Evolutionary conservation across 768 basidiomycete genomes (phyloP).

Genomic region (Suillus sp.): DNA sequence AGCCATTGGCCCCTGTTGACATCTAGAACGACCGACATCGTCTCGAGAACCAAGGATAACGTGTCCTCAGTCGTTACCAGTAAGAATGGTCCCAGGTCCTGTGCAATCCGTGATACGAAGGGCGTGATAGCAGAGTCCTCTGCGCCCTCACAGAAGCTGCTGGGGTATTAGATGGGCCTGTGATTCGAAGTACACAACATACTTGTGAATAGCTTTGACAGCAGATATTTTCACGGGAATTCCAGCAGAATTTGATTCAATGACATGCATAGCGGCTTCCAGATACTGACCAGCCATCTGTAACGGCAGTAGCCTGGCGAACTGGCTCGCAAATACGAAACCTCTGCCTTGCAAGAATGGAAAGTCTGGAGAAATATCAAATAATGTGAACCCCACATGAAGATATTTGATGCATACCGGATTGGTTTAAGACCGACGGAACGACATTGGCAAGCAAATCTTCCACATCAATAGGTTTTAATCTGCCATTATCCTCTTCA

Average conservation of each 20-base stretch:
- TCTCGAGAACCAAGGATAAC: conserved; percentile 83
- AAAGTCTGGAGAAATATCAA: conserved; percentile 50
- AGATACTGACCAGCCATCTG: conserved; percentile 84
- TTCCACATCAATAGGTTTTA: conserved; percentile 76
- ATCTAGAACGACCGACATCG: conserved; percentile 76
- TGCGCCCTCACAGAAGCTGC: conserved; percentile 69
- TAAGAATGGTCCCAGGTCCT: conserved; percentile 83
- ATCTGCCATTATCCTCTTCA: conserved; percentile 62
- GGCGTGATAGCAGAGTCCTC: conserved; percentile 57
- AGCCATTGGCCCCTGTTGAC: conserved; percentile 77
- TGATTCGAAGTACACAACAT: conserved; percentile 26
- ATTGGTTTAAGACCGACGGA: conserved; percentile 69
- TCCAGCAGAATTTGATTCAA: conserved; percentile 70
- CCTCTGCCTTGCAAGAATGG: conserved; percentile 95
- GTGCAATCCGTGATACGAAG: conserved; percentile 73
- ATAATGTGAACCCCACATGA: background rate
- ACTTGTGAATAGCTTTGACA: conserved; percentile 94
- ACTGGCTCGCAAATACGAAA: conserved; percentile 94
- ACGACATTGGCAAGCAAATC: conserved; percentile 76
- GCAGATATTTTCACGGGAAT: conserved; percentile 95
- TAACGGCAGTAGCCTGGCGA: conserved; percentile 68
- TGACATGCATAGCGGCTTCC: conserved; percentile 81
- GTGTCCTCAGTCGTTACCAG: conserved; percentile 83
- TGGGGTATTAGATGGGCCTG: conserved; percentile 15
- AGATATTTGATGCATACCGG: conserved; percentile 50